Conservation (phyloP, 495 filamentous ascomycete species). For the Talaromyces liani region DNA sequence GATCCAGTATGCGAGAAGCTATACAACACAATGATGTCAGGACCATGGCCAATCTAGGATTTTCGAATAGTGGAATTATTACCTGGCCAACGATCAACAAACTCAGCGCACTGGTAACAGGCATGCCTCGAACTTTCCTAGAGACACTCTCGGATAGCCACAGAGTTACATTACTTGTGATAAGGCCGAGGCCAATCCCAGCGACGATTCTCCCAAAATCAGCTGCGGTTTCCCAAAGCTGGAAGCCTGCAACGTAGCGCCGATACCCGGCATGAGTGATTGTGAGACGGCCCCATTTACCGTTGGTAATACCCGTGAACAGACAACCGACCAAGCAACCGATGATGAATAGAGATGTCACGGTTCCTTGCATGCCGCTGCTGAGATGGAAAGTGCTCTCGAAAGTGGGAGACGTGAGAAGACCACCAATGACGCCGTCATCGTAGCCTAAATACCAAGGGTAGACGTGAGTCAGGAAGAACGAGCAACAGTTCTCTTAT, state of each 20-base stretch:
- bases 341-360: slow-evolving; percentile 9
- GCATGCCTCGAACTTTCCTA: slow-evolving; percentile 8
- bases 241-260: slow-evolving; percentile 42
- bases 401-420: slow-evolving; percentile 12
- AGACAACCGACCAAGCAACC: neutral
- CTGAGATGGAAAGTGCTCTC: slow-evolving; percentile 13
- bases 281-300: slow-evolving; percentile 1
- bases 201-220: slow-evolving; percentile 32
- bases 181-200: slow-evolving; percentile 13
- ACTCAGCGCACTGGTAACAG: slow-evolving; percentile 10
- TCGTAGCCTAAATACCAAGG: slow-evolving; percentile 10
- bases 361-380: slow-evolving; percentile 14
- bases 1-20: slow-evolving; percentile 24
- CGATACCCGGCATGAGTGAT: slow-evolving; percentile 38
- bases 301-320: slow-evolving; percentile 1
- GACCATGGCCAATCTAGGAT: neutral
- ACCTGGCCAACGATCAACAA: slow-evolving; percentile 13
- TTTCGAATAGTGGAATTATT: neutral
- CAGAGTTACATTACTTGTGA: slow-evolving; percentile 12
- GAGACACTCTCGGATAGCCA: slow-evolving; percentile 14
- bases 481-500: too few species aligned
- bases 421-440: slow-evolving; percentile 14
- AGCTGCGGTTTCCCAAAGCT: slow-evolving; percentile 35
- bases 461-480: neutral
- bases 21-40: neutral